These are phyloP conservation scores for Euryodendron excelsum DNA, from an alignment of 148 eudicot species.

Conservation along the genomic window DNA sequence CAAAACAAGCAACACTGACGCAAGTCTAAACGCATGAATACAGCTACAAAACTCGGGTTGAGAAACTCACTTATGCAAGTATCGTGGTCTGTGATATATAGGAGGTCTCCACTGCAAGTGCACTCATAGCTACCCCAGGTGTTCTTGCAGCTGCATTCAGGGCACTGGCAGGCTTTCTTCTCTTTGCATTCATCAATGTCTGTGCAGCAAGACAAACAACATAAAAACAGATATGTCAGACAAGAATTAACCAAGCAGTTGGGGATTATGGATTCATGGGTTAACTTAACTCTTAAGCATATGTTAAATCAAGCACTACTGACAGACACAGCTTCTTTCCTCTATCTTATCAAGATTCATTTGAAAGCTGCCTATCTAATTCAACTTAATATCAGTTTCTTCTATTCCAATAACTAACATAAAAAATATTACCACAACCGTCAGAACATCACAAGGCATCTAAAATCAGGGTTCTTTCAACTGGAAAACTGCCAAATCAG, in stretches of 20 bases:
- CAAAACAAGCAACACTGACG: not conserved
- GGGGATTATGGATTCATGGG: too few relatives aligned
- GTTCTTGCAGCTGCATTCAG: constrained; percentile 91
- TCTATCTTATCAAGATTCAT: too few relatives aligned
- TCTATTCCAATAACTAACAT: not conserved
- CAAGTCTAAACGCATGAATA: not conserved
- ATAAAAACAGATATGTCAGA: not conserved
- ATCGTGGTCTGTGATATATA: constrained; percentile 88
- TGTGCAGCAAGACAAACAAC: constrained; percentile 22
- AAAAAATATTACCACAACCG: not conserved
- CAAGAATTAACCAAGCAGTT: constrained; percentile 3
- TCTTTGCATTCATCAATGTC: constrained; percentile 92
- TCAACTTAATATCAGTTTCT: not conserved
- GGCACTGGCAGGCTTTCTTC: constrained; percentile 80
- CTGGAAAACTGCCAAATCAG: not conserved
- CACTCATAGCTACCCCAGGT: constrained; percentile 98
- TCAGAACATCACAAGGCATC: not conserved
- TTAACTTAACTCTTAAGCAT: too few relatives aligned
- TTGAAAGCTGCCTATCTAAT: too few relatives aligned
- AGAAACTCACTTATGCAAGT: constrained; percentile 79
- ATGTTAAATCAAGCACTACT: not conserved
- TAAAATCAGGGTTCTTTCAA: not conserved
- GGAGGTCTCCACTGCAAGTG: constrained; percentile 65
- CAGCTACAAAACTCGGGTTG: not conserved
- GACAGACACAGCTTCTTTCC: not conserved